Base-by-base conservation (phyloP, 169 alveolate species). In the Fabrea salina region DNA sequence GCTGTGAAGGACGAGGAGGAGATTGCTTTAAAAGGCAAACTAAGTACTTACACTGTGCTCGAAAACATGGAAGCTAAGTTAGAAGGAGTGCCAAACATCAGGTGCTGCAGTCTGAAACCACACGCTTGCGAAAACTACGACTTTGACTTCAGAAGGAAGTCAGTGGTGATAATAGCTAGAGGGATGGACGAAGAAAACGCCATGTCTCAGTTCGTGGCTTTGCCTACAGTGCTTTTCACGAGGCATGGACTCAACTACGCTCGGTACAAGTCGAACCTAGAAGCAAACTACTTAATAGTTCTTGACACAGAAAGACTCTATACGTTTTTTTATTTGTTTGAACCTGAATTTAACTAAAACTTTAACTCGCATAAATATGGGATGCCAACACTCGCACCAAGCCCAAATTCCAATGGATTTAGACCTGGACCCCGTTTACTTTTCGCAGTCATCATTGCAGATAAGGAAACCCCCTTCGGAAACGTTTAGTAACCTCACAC, bases 101-200 rank as follows among this genome's bases (percentile, higher is more conserved):
- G 79, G 3, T 41, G 67, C 44, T 47, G 67, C 37, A 47, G 67
- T 16, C 1, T 70, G 5, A 70, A 70, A 37, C 79, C 79, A 25
- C 79, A 70, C 30, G 79, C 54, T 3, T 70, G 79, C 49, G 79
- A 70, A 50, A 70, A 70, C 32, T 70, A 70, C 32, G 79, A 70
- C 35, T 70, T 70, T 44, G 40, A 41, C 49, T n/a, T 27, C 13
- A 25, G 33, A 4, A 22, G n/a, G 30, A 41, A 70, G 30, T 27
- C 27, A 30, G 27, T n/a, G 22, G 25, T 70, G 25, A 33, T 70
- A 11, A 11, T 70, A 30, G 79, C 79, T 13, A 22, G 79, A 0
- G 79, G 79, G 7, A 70, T 70, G 79, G 44, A 43, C 2, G 79
- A 70, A 43, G 30, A 22, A 13, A 50, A 35, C 16, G 19, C 25